phyloP scores from a whole-genome alignment of 2,329 filamentous ascomycete species.

The Fusarium nodosum region DNA sequence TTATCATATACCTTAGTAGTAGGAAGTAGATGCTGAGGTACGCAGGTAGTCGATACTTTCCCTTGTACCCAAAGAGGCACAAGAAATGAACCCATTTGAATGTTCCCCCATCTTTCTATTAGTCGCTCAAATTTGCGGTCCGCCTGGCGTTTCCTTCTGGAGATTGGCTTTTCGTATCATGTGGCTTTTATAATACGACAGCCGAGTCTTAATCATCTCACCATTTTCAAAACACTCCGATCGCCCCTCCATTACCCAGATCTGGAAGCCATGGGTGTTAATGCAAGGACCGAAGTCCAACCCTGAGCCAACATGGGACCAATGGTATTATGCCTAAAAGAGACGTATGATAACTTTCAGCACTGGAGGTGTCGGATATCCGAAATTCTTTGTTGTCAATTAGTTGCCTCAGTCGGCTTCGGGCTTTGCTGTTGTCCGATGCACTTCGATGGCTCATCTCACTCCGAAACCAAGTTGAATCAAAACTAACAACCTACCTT shows the following conservation, averaged over 20 bases:
- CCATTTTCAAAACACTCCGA: constrained; percentile 18
- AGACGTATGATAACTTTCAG: constrained; percentile 3
- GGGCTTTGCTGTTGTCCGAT: constrained; percentile 24
- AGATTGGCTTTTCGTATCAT: constrained; percentile 8
- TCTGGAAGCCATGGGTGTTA: constrained; percentile 25
- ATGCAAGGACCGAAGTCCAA: constrained; percentile 6
- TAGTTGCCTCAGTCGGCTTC: constrained; percentile 3
- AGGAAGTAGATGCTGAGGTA: neutral
- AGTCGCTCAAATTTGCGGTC: neutral
- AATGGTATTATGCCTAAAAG: constrained; percentile 13
- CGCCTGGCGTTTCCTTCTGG: neutral
- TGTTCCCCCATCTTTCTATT: neutral
- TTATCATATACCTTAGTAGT: neutral
- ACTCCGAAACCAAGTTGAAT: constrained; percentile 20
- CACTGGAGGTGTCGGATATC: neutral
- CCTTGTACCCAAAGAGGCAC: neutral
- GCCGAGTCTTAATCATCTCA: constrained; percentile 37
- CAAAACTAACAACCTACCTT: constrained; percentile 1
- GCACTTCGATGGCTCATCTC: constrained; percentile 10
- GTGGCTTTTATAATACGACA: constrained; percentile 21
- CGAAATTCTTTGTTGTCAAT: neutral
- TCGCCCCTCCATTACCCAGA: constrained; percentile 28
- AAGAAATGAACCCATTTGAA: constrained; percentile 1
- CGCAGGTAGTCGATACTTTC: neutral
- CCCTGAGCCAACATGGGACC: neutral